Evolutionary conservation across 2,329 filamentous ascomycete species (phyloP).

Genomic region (Xylaria digitata): DNA sequence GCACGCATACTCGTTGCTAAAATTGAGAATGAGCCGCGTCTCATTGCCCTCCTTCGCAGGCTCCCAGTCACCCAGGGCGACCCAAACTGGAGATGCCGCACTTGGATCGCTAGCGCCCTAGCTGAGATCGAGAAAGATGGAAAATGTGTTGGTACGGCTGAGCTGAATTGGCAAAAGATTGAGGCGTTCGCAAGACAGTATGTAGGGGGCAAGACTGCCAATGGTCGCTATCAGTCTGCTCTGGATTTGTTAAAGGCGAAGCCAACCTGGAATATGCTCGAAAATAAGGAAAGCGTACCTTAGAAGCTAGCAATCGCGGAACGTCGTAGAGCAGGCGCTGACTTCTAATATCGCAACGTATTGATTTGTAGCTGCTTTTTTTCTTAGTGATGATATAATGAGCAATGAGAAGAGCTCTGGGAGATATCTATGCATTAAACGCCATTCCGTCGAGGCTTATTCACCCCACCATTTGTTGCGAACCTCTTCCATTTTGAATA

Average conservation of each 20-base stretch:
- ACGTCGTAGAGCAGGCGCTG: background rate
- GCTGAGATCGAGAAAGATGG: constrained; percentile 2
- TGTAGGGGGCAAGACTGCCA: background rate
- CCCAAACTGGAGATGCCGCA: constrained; percentile 11
- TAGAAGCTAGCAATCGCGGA: background rate
- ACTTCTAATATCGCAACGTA: background rate
- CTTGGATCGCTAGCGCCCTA: constrained; percentile 11
- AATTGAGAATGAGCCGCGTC: constrained; percentile 9
- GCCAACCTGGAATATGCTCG: constrained; percentile 19
- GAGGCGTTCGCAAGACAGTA: constrained; percentile 13
- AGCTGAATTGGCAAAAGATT: constrained; percentile 13
- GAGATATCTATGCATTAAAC: background rate
- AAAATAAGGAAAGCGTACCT: constrained; percentile 9
- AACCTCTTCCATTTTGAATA: constrained; percentile 10
- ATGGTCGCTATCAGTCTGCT: background rate
- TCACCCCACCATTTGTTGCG: constrained; percentile 6
- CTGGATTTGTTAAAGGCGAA: background rate
- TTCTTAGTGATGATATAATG: background rate
- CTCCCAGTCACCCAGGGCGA: background rate
- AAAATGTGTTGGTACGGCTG: constrained; percentile 4
- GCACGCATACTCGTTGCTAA: constrained; percentile 16
- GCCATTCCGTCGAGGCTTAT: background rate
- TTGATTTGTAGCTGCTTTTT: no score
- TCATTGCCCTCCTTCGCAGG: background rate
- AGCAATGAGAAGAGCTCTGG: background rate